Conservation (phyloP, 1,284 basidiomycete genomes). For the Schizophyllum commune region DNA sequence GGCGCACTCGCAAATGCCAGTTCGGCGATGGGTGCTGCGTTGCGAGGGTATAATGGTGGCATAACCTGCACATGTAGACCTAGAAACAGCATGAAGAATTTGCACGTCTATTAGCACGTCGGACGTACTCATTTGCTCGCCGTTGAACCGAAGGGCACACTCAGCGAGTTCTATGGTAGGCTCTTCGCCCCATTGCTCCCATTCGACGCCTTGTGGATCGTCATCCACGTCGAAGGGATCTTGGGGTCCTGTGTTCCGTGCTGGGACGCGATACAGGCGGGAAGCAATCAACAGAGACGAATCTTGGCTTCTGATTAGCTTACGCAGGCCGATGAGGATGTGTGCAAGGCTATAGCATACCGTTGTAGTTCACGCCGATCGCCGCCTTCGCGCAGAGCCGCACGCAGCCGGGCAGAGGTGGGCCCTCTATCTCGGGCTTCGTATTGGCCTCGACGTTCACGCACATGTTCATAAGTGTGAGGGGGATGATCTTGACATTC, state of each 20-base stretch:
- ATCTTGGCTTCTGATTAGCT: conserved; percentile 30
- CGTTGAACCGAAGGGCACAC: conserved; percentile 46
- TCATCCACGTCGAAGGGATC: conserved; percentile 31
- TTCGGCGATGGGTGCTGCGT: conserved; percentile 12
- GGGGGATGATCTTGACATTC: conserved; percentile 36
- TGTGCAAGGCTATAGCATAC: conserved; percentile 24
- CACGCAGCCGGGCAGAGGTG: conserved; percentile 23
- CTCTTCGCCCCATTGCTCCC: conserved; percentile 59
- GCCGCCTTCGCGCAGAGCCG: conserved; percentile 51
- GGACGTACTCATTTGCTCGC: conserved; percentile 3
- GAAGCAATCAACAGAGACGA: conserved; percentile 57
- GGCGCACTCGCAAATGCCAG: conserved; percentile 13
- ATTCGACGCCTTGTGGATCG: conserved; percentile 35
- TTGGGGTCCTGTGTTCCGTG: conserved; percentile 12
- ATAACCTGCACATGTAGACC: conserved; percentile 15
- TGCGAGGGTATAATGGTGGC: conserved; percentile 22
- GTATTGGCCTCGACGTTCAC: conserved; percentile 4
- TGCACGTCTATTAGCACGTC: neutral
- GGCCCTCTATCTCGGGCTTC: conserved; percentile 18
- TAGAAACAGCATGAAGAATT: conserved; percentile 9
- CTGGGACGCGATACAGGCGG: conserved; percentile 42
- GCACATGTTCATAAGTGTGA: conserved; percentile 35
- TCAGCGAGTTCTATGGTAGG: conserved; percentile 41
- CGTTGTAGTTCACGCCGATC: conserved; percentile 58
- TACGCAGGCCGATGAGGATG: neutral